These are phyloP conservation scores for Ustulina deusta DNA, from an alignment of 2,329 filamentous ascomycete species.

Conservation along the genomic window DNA sequence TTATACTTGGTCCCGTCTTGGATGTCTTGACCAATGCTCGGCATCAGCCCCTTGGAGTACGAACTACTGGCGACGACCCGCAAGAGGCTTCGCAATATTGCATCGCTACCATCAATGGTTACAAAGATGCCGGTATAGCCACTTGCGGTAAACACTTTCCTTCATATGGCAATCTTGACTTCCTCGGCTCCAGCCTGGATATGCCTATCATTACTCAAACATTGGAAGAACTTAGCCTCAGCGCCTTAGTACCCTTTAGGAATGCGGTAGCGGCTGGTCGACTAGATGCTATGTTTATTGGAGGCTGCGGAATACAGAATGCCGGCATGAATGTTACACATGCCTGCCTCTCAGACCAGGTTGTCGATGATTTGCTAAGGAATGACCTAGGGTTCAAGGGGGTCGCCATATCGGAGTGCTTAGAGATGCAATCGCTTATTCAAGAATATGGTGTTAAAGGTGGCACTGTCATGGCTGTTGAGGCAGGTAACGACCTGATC, in stretches of 20 bases:
- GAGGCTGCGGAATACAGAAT: conserved; percentile 92
- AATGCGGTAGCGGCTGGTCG: conserved; percentile 86
- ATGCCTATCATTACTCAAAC: conserved; percentile 97
- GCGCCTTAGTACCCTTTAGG: conserved; percentile 89
- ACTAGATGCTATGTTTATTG: conserved; percentile 94
- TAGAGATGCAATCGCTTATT: conserved; percentile 96
- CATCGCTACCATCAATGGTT: conserved; percentile 90
- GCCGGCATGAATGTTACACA: conserved; percentile 95
- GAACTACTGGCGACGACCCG: conserved; percentile 91
- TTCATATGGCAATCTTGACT: conserved; percentile 94
- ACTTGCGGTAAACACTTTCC: conserved; percentile 97
- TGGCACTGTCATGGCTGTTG: conserved; percentile 96
- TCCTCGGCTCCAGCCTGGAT: conserved; percentile 88
- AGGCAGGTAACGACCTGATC: conserved; percentile 93
- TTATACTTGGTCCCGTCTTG: conserved; percentile 92
- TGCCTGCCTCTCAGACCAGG: conserved; percentile 91
- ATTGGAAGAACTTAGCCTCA: conserved; percentile 90
- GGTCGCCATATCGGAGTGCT: conserved; percentile 92
- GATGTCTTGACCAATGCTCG: conserved; percentile 94
- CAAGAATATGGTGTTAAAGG: conserved; percentile 98
- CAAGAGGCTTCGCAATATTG: conserved; percentile 95
- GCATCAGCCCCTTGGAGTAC: conserved; percentile 89
- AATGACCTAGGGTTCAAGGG: conserved; percentile 90
- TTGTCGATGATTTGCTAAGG: conserved; percentile 90
- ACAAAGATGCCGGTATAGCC: conserved; percentile 88